Base-by-base conservation (phyloP, 495 filamentous ascomycete genomes). In the Penicillium canescens region DNA sequence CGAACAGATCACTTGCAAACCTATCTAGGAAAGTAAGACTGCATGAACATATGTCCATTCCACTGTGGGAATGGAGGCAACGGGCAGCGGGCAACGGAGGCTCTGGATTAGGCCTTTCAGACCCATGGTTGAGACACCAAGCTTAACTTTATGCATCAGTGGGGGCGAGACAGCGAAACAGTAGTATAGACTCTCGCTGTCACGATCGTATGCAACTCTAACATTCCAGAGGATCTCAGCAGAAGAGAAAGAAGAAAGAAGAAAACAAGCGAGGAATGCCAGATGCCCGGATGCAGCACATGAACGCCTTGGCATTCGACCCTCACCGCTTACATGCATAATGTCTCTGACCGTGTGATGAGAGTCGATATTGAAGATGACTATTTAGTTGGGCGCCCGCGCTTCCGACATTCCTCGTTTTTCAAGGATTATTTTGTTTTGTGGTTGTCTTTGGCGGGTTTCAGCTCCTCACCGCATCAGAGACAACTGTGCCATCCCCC, bases 401-500 rank as follows among this genome's bases (percentile, higher is more conserved):
- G 16, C 11, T 37, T 50, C 46, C 46, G 36, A 51, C 49, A 51
- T 51, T 51, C 49, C 39, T 43, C 13, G 36, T 31, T 6, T 2
- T 14, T 21, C 36, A 40, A 49, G 35, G 36, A 49, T 33, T 7
- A 4, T 7, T 28, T 47, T 47, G 45, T 47, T 40, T 39, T 49
- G 46, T 50, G 14, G 35, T 11, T 34, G 16, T n/a, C 9, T 41
- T 39, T 40, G 26, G 9, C 24, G n/a, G 42, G 38, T 43, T 51
- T 42, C 38, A 51, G 12, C 49, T 51, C 49, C 49, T 51, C 49
- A 51, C 49, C 49, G 49, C 49, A 51, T 42, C 37, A 50, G n/a
- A 50, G 18, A 51, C 31, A 35, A 42, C 12, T 26, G 46, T 36
- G 34, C 39, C 38, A 35, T 26, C 49, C 49, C 49, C 49, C 49